Percentiles rank a stretch among this genome's conserved stretches.
These are phyloP conservation scores for Cicer yamashitae DNA, from an alignment of 306 rosid genomes.

Conservation along the genomic window DNA sequence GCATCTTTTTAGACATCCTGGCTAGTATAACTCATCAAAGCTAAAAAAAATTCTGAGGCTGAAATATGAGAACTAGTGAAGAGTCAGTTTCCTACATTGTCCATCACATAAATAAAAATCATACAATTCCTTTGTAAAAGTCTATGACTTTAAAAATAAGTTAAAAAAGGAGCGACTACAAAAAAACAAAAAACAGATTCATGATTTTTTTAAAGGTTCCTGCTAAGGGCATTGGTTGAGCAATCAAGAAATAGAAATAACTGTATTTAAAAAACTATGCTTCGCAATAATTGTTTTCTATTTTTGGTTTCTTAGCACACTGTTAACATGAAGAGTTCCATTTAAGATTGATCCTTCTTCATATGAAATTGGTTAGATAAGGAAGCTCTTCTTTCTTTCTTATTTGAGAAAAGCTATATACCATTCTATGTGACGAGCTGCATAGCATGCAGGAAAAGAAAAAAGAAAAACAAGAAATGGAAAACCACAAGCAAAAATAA, in stretches of 20 bases:
- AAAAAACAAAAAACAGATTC: conserved; percentile 7
- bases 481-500: background rate
- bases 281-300: background rate
- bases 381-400: background rate
- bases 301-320: background rate
- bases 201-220: background rate
- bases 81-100: conserved; percentile 25
- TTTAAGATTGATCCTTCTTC: background rate
- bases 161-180: background rate
- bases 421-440: background rate
- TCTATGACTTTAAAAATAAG: conserved; percentile 13
- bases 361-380: background rate
- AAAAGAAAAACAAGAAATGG: background rate
- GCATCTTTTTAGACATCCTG: background rate
- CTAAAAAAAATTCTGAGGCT: background rate
- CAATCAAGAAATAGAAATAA: background rate
- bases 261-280: background rate
- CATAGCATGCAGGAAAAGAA: background rate
- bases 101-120: conserved; percentile 11
- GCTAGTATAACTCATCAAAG: conserved; percentile 34
- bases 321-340: background rate
- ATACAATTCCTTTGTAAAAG: conserved; percentile 3
- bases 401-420: background rate
- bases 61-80: conserved; percentile 8
- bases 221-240: background rate